phyloP scores from a whole-genome alignment of 257 asterid species.

The Rehmannia glutinosa region DNA sequence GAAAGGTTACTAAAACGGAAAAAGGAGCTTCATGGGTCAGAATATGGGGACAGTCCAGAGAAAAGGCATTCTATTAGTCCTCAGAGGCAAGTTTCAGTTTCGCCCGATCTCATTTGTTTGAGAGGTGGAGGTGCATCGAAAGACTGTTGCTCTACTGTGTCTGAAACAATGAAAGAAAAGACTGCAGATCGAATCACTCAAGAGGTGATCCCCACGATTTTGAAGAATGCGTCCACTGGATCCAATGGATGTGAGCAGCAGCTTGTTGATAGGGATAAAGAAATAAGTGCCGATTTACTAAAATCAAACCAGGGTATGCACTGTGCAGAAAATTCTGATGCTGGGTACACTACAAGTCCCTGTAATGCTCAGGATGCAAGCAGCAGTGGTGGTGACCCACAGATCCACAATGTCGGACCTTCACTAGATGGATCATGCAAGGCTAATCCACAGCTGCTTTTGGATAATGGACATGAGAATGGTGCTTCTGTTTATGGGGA shows the following conservation, averaged over 20 bases:
- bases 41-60: constrained; percentile 36
- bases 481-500: constrained; percentile 43
- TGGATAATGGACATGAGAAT: constrained; percentile 37
- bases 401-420: too few species aligned
- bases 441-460: constrained; percentile 27
- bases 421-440: constrained; percentile 20
- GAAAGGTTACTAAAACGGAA: constrained; percentile 51
- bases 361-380: too few species aligned
- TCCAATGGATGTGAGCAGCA: constrained; percentile 8
- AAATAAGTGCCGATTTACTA: constrained; percentile 1
- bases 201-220: constrained; percentile 8
- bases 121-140: constrained; percentile 23
- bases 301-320: constrained; percentile 16
- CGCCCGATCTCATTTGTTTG: constrained; percentile 56
- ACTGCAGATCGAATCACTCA: not conserved
- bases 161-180: constrained; percentile 23
- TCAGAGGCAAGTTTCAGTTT: constrained; percentile 42
- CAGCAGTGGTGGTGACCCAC: too few species aligned
- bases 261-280: constrained; percentile 17
- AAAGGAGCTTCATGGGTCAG: constrained; percentile 45
- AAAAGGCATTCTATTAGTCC: constrained; percentile 63
- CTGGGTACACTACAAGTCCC: too few species aligned
- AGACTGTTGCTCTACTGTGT: constrained; percentile 22
- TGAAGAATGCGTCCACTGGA: not conserved
- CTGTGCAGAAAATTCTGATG: constrained; percentile 21